Conservation (phyloP, 2,329 filamentous ascomycete genomes). For the Laburnicola sp. region DNA sequence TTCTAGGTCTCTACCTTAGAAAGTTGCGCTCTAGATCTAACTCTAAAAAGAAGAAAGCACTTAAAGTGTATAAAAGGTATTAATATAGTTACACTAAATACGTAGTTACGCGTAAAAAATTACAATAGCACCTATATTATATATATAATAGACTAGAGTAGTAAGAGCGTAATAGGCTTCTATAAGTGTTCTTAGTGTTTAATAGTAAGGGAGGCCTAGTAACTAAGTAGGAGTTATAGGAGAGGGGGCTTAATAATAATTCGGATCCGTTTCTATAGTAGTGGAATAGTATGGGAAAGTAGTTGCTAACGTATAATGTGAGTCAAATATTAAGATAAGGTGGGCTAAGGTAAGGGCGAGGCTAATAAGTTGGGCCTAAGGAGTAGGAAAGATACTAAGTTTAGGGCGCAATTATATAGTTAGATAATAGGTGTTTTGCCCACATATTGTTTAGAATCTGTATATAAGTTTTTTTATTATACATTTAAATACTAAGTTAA, state of each 20-base stretch:
- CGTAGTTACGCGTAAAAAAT: conserved; percentile 63
- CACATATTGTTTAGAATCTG: no score
- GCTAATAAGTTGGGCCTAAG: no score
- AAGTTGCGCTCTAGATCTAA: conserved; percentile 48
- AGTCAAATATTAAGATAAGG: conserved; percentile 36
- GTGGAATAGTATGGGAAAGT: conserved; percentile 41
- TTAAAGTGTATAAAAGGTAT: conserved; percentile 60
- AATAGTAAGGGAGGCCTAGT: conserved; percentile 31
- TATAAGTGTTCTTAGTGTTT: conserved; percentile 32
- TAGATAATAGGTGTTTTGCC: no score
- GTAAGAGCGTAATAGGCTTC: conserved; percentile 52
- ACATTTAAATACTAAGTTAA: no score
- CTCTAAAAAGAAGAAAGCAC: conserved; percentile 43
- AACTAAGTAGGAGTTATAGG: conserved; percentile 21
- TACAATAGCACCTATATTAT: conserved; percentile 65
- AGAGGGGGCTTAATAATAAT: conserved; percentile 26
- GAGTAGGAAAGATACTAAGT: no score
- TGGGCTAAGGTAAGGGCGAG: conserved; percentile 28
- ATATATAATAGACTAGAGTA: conserved; percentile 62
- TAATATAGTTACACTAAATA: conserved; percentile 61
- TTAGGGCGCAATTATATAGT: no score
- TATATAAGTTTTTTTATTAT: no score
- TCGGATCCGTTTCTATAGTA: conserved; percentile 44
- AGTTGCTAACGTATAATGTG: conserved; percentile 43
- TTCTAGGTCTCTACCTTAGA: conserved; percentile 59